Evolutionary conservation across 208 protist genomes (phyloP), one percentile per base, ranked within the genome.

Genomic region (Angomonas desouzai): DNA sequence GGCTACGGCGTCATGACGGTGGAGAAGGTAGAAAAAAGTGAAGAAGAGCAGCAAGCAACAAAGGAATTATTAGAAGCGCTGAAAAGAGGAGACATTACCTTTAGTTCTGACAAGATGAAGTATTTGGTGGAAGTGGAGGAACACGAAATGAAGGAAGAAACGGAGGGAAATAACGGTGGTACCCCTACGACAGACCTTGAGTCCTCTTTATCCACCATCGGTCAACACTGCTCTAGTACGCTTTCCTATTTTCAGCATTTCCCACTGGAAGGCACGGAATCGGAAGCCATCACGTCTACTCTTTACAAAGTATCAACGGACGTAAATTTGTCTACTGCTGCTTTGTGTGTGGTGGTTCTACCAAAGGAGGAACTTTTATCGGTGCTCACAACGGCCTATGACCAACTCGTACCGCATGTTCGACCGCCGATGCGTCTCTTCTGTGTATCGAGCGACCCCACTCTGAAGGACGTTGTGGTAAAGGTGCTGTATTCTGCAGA

Each of bases 1-100:
- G 88, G 89, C 9, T 80, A 92, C 51, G 63, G 64, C 30, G 30
- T 81, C 3, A 48, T 97, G 22, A 58, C 77, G 34, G 74, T 94
- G 9, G 36, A 30, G 25, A 55, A 49, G 25, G 58, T 49, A 30
- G 45, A 56, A 7, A 93, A 96, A 71, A 75, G 77, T 9, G 56
- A 27, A 9, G 76, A 64, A 55, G 76, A 94, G 53, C 47, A 65
- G 58, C 47, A 55, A 25, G 60, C 13, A 1, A 72, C 76, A 51
- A 40, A 48, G 6, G 57, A 48, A 18, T 2, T 92, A 18, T 64
- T 92, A n/a, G 20, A 9, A 16, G 38, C 43, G 1, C 64, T 93
- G 22, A 55, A 58, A 13, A 1, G 3, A 1, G 56, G 23, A 10
- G 1, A 48, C 1, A 47, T 23, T 20, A 40, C 7, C 22, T 85